These are phyloP conservation scores for Lactifluus volemus DNA, from an alignment of 768 basidiomycete genomes.

Conservation along the genomic window DNA sequence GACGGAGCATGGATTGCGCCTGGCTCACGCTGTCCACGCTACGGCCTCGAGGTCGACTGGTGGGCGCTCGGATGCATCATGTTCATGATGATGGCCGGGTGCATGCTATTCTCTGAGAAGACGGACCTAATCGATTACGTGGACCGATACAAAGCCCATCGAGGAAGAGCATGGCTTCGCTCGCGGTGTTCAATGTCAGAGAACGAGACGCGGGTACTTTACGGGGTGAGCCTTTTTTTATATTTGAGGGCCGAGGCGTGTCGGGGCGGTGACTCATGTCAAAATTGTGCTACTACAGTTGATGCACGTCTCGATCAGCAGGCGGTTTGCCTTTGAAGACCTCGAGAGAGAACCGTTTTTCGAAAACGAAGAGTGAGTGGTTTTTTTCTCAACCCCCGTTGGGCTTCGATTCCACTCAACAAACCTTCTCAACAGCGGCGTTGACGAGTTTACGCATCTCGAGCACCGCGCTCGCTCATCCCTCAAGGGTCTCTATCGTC, in stretches of 20 bases:
- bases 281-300: neutral
- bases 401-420: neutral
- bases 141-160: conserved; percentile 5
- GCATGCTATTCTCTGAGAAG: conserved; percentile 17
- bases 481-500: conserved; percentile 14
- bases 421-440: neutral
- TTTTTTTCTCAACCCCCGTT: neutral
- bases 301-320: conserved; percentile 11
- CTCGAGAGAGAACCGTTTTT: conserved; percentile 16
- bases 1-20: conserved; percentile 15
- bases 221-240: conserved; percentile 9
- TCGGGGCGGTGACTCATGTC: neutral
- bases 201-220: conserved; percentile 11
- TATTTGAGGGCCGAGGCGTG: neutral
- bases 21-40: conserved; percentile 6
- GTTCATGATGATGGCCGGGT: conserved; percentile 16
- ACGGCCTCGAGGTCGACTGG: conserved; percentile 20
- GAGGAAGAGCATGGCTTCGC: conserved; percentile 14
- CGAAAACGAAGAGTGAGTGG: conserved; percentile 13
- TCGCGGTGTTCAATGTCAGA: conserved; percentile 9
- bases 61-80: conserved; percentile 21
- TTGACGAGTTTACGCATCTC: conserved; percentile 15
- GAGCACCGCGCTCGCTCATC: conserved; percentile 11
- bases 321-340: conserved; percentile 17
- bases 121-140: conserved; percentile 14